Evolutionary conservation across 225 moss, liverwort and hornwort genomes (phyloP).

Genomic region (Pseudisothecium myosuroides): DNA sequence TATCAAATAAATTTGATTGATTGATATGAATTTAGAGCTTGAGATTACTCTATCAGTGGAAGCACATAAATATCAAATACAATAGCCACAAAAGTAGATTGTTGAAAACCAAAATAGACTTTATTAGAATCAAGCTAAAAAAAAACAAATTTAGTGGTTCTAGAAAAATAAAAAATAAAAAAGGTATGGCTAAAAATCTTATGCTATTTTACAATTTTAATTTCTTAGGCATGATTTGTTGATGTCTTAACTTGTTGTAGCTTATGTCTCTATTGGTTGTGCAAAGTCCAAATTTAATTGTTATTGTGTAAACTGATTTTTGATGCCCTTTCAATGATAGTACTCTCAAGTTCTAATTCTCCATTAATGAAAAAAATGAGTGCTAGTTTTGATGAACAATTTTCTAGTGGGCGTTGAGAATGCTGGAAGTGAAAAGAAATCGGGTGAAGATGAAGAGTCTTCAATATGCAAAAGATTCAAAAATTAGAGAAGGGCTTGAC

Average conservation of each 20-base stretch:
- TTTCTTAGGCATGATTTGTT: background rate
- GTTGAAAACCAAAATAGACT: fast-evolving
- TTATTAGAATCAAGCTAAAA: background rate
- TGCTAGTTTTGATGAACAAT: background rate
- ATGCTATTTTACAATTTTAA: fast-evolving
- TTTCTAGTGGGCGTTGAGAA: background rate
- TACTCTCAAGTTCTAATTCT: background rate
- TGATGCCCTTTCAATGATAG: background rate
- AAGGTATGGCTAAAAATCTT: background rate
- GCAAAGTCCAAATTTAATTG: background rate
- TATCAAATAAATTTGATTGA: background rate
- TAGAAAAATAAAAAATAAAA: background rate
- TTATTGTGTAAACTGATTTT: background rate
- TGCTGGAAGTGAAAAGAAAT: fast-evolving
- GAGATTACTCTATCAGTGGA: background rate
- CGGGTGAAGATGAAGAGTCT: background rate
- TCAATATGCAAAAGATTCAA: background rate
- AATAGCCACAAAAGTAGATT: background rate
- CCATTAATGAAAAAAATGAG: background rate
- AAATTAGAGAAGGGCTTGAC: fast-evolving
- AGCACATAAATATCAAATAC: background rate
- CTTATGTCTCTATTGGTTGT: fast-evolving
- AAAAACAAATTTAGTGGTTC: fast-evolving
- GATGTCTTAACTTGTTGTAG: background rate
- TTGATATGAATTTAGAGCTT: background rate